Evolutionary conservation across 1,139 yeast species (phyloP), one percentile per base, ranked within the genome.

Genomic region (Pichia sp.): DNA sequence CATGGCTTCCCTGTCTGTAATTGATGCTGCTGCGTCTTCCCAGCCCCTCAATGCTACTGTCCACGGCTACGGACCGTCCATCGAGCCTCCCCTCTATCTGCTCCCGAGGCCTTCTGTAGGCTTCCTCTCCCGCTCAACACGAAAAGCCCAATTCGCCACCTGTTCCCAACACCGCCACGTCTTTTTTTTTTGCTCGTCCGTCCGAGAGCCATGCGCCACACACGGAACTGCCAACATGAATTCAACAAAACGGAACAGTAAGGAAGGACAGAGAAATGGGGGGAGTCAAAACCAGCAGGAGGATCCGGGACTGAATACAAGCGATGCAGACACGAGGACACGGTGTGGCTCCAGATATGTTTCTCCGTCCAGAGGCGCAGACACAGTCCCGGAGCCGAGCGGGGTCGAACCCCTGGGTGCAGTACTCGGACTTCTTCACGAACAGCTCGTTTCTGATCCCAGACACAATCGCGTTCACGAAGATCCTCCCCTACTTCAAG

Each of bases 391-490:
- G 48, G 21, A n/a, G 42, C 19, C 44, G 52, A 21, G 30, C 52
- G 6, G 41, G 25, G 12, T 52, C 55, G 4, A 52, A 49, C 36
- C 51, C 51, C 7, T 50, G 49, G 53, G 9, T 18, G 6, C 41
- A 45, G 31, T 53, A 48, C 43, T 25, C 54, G 13, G 54, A 51
- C 12, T 53, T 53, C 19, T 51, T 53, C 25, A 42, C 46, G 1
- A 48, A 48, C n/a, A 47, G 25, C 25, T 53, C 56, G 4, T 40
- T 60, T 37, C 49, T 54, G 9, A 54, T 54, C n/a, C 57, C 57
- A 2, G 57, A 54, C 36, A 54, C 54, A 1, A 23, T 52, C 9
- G 55, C 55, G 6, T 54, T 54, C 36, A 28, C 40, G 3, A 44
- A 30, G 7, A 48, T 54, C 4, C n/a, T 47, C 13, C 57, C 57